Evolutionary conservation across 331 rosid genomes (phyloP), one percentile per base, ranked within the genome.

Genomic region (Ulmus americana): DNA sequence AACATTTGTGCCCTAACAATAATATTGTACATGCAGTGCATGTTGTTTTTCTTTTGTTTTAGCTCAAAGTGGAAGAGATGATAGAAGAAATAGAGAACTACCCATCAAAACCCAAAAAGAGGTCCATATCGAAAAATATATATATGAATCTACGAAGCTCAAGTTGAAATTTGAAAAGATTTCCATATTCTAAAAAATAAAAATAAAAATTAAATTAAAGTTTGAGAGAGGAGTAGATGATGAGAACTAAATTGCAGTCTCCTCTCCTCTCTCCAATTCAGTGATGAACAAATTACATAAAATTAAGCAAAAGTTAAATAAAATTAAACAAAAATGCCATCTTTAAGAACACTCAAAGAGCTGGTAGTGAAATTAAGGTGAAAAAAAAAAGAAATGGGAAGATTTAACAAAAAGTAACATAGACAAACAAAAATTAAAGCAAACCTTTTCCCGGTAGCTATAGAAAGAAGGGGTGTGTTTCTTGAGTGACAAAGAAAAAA

Each of bases 401-500:
- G 28, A 10, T 10, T 18, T 22, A 45, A 60, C 0, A 47, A 6
- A 45, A 42, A 39, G 10, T 40, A 6, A 49, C 12, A 1, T 1
- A 42, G 35, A 51, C 39, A 76, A 54, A 70, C 72, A 80, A 80
- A 75, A 65, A 38, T 47, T 59, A 72, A 39, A 64, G n/a, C 75
- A 52, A 20, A 68, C 82, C 78, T 72, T 55, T 76, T 49, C 4
- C 35, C 35, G 35, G 35, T 46, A 15, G 8, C 39, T 3, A 15
- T 59, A 51, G 39, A 18, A 51, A 56, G 38, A 7, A 7, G 20
- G n/a, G 6, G 20, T 10, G 53, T 53, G 13, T 50, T 61, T 22
- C 64, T 77, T 75, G 42, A 6, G 60, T 39, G 76, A 78, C 80
- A 82, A 85, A 68, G 77, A 72, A 80, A 79, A 76, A 69, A 41